A percentile compares a stretch with the other conserved stretches of the same genome.
phyloP scores from a whole-genome alignment of 208 protist genomes.

The Kentomonas sorsogonicus region DNA sequence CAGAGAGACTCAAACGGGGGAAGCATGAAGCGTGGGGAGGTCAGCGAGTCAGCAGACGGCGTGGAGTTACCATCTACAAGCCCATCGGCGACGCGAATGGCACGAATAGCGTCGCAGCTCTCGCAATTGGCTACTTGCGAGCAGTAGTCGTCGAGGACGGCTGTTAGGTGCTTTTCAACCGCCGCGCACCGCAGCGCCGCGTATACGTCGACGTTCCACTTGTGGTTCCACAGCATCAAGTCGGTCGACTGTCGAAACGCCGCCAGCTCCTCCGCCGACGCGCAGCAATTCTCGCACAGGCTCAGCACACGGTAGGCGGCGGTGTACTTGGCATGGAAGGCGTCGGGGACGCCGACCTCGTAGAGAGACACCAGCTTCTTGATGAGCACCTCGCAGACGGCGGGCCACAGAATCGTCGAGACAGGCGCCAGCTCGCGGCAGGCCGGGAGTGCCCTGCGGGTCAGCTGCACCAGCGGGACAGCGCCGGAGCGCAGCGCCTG shows the following conservation, averaged over 20 bases:
- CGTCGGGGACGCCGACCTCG: conserved; percentile 63
- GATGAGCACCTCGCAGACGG: conserved; percentile 63
- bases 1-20: conserved; percentile 24
- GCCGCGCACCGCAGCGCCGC: conserved; percentile 53
- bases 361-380: conserved; percentile 78
- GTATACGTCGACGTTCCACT: conserved; percentile 90
- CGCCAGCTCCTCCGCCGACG: conserved; percentile 45
- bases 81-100: no score
- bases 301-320: conserved; percentile 57
- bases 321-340: conserved; percentile 68
- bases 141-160: no score
- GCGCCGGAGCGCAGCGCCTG: conserved; percentile 26
- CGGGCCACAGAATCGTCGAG: conserved; percentile 72
- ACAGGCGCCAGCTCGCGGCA: conserved; percentile 27
- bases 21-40: no score
- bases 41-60: no score
- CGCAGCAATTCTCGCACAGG: conserved; percentile 48
- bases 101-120: no score
- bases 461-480: conserved; percentile 43
- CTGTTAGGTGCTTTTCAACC: conserved; percentile 28
- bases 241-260: conserved; percentile 54
- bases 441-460: conserved; percentile 37
- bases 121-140: no score
- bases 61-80: no score
- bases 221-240: conserved; percentile 71